Conservation (phyloP, 2,329 filamentous ascomycete genomes). For the Pseudogymnoascus sp. region DNA sequence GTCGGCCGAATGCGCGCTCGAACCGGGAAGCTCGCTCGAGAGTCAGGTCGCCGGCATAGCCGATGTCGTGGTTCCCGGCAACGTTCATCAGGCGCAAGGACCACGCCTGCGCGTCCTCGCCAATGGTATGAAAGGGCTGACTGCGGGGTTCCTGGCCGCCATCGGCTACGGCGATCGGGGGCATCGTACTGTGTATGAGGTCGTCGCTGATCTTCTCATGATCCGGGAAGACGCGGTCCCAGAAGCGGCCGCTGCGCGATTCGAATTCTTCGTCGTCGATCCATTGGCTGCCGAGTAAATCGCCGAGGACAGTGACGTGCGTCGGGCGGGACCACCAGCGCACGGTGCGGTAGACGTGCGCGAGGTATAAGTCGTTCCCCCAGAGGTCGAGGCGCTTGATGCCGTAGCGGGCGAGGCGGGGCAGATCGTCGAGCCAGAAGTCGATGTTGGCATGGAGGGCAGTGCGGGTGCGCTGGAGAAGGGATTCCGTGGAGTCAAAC, state of each 20-base stretch:
- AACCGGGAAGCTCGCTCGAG: slow-evolving; percentile 69
- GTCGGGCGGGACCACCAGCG: slow-evolving; percentile 79
- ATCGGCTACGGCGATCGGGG: slow-evolving; percentile 30
- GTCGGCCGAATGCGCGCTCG: slow-evolving; percentile 73
- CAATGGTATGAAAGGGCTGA: slow-evolving; percentile 21
- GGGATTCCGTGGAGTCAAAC: slow-evolving; percentile 32
- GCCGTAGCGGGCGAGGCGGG: slow-evolving; percentile 53
- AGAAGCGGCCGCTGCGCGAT: slow-evolving; percentile 63
- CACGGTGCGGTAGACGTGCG: slow-evolving; percentile 79
- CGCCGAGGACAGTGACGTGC: slow-evolving; percentile 81
- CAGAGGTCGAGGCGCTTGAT: slow-evolving; percentile 80
- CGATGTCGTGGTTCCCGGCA: slow-evolving; percentile 91
- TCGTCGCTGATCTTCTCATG: slow-evolving; percentile 54
- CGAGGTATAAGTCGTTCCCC: slow-evolving; percentile 91
- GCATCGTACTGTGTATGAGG: slow-evolving; percentile 29
- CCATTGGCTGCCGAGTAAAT: slow-evolving; percentile 93
- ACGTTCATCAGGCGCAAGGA: slow-evolving; percentile 74
- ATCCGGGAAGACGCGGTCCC: slow-evolving; percentile 69
- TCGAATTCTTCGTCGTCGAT: slow-evolving; percentile 78
- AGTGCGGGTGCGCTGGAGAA: slow-evolving; percentile 43
- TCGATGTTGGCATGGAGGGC: slow-evolving; percentile 51
- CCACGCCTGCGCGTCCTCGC: slow-evolving; percentile 51
- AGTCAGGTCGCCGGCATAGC: slow-evolving; percentile 87
- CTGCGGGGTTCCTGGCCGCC: slow-evolving; percentile 34
- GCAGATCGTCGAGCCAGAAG: slow-evolving; percentile 58